phyloP scores from a whole-genome alignment of 345 rosid species.

The Aurinia saxatilis region DNA sequence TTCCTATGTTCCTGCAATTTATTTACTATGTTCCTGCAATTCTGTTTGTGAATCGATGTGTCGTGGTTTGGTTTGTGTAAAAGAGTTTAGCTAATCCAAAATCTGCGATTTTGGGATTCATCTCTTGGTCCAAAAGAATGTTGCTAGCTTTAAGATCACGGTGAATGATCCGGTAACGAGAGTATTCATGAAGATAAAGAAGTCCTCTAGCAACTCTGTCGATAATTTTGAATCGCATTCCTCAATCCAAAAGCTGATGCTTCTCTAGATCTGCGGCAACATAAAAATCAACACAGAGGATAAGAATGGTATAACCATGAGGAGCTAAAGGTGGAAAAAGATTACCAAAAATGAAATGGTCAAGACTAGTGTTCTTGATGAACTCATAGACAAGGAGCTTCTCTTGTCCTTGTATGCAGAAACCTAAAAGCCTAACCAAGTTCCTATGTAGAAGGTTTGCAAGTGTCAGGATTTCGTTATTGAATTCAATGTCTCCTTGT shows the following conservation, averaged over 20 bases:
- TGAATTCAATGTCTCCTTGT: constrained; percentile 43
- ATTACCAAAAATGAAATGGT: constrained; percentile 35
- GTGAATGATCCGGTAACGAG: constrained; percentile 41
- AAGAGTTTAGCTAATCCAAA: constrained; percentile 41
- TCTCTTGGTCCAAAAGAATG: too few relatives aligned
- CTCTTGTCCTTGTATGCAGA: too few relatives aligned
- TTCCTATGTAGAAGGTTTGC: constrained; percentile 52
- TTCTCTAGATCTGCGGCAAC: constrained; percentile 9
- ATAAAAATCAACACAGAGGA: neutral
- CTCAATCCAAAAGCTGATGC: too few relatives aligned
- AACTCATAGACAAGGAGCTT: too few relatives aligned
- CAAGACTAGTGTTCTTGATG: too few relatives aligned
- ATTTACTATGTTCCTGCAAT: too few relatives aligned
- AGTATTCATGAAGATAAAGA: constrained; percentile 48
- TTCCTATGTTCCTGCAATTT: constrained; percentile 46
- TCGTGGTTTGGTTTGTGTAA: constrained; percentile 22
- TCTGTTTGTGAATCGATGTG: constrained; percentile 36
- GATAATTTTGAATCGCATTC: constrained; percentile 21
- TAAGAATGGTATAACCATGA: neutral
- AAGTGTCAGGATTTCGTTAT: constrained; percentile 37
- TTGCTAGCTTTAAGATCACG: too few relatives aligned
- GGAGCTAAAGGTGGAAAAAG: neutral
- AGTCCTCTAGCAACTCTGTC: constrained; percentile 24
- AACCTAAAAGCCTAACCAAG: too few relatives aligned
- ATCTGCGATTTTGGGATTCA: too few relatives aligned